These are phyloP conservation scores for Ceratocystis huliohia DNA, from an alignment of 2,329 filamentous ascomycete species.

Conservation along the genomic window DNA sequence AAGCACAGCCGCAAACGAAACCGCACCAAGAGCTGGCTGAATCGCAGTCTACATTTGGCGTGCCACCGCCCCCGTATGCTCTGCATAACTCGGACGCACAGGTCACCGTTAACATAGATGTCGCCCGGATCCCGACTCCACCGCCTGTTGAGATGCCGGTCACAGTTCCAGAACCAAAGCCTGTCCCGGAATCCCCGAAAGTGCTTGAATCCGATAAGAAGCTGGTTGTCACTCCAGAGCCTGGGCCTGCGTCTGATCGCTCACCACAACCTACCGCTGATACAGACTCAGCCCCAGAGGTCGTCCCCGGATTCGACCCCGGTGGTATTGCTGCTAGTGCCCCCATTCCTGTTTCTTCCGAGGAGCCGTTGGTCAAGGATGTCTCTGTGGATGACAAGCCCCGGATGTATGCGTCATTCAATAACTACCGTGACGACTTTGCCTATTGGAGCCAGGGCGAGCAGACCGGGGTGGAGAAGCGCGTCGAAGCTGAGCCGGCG, in stretches of 20 bases:
- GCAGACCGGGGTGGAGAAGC: conserved; percentile 10
- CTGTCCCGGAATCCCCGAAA: not conserved
- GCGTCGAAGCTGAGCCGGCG: not conserved
- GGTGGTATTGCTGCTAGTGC: not conserved
- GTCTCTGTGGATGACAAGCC: not conserved
- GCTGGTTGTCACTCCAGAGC: not conserved
- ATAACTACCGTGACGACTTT: conserved; percentile 18
- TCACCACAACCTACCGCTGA: not conserved
- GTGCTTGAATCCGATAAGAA: not conserved
- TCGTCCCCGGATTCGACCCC: not conserved
- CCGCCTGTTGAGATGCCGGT: conserved; percentile 5
- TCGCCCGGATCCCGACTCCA: not conserved
- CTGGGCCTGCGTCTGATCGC: not conserved
- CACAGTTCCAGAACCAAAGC: not conserved
- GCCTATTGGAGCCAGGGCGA: not conserved
- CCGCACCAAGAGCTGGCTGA: too few species aligned
- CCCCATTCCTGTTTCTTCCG: conserved; percentile 10
- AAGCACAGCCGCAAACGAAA: too few species aligned
- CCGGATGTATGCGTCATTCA: conserved; percentile 17
- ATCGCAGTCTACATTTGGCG: not conserved
- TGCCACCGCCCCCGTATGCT: not conserved
- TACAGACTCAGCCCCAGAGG: not conserved
- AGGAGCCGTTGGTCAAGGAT: not conserved
- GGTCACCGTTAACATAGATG: not conserved
- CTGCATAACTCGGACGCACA: not conserved